Evolutionary conservation across 2,329 filamentous ascomycete genomes (phyloP), one percentile per base, ranked within the genome.

Genomic region (Balansia obtecta): DNA sequence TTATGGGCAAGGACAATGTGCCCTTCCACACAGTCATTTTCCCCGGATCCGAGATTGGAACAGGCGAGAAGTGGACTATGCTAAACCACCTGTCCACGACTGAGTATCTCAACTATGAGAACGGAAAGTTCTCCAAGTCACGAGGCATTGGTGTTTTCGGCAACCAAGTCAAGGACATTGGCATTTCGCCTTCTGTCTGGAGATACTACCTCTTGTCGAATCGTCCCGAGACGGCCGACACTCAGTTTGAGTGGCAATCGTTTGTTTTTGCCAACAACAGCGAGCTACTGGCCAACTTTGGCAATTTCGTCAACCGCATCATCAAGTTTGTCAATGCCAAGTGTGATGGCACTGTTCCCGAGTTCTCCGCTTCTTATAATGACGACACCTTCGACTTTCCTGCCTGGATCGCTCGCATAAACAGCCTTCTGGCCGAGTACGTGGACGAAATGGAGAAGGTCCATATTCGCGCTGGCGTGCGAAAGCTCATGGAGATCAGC

Each of bases 101-200:
- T 1, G 90, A 96, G 64, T 72, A 93, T 60, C 74, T 93, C 56
- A 90, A 91, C 70, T 93, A 93, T 61, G 87, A 93, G 65, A 80
- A 81, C 53, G 87, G 87, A 57, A 96, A 96, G 65, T 96, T 96
- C 71, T 90, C 85, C 64, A 96, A 96, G 69, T 93, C 87, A 47
- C 79, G 88, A 59, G 86, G 86, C 33, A 79, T 96, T 38, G 90
- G 90, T 60, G 90, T 96, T 1, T 96, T 96, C 61, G 90, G 90
- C 47, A 90, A 87, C 69, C 88, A 86, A 60, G 90, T 88, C 45
- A 85, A 86, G 68, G 83, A 94, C 50, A 95, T 88, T 9, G 89
- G 88, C 18, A 78, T 96, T 16, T 79, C 85, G 15, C 74, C 88
- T 0, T 87, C 91, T 55, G 87, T 96, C n/a, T 96, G 89, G 88